A percentile compares a stretch with the other conserved stretches of the same genome.
These are phyloP conservation scores for Sphaerulina vaccinii DNA, from an alignment of 2,329 filamentous ascomycete species.

Conservation along the genomic window DNA sequence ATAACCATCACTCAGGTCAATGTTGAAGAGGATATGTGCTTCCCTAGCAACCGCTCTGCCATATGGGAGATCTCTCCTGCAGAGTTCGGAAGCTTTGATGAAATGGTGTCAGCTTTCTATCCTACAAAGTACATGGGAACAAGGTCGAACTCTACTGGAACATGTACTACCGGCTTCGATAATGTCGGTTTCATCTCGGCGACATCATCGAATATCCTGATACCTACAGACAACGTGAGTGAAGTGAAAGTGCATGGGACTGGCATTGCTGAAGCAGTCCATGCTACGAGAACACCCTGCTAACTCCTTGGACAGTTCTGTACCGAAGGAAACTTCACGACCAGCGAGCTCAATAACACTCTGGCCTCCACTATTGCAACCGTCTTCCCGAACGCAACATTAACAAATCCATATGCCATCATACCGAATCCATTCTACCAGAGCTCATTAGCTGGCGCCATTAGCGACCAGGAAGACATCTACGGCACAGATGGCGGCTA, in stretches of 20 bases:
- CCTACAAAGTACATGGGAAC: conserved; percentile 20
- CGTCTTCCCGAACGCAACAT: neutral
- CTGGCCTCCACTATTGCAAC: conserved; percentile 5
- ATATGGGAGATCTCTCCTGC: conserved; percentile 20
- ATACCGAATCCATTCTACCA: conserved; percentile 20
- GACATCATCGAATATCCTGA: conserved; percentile 19
- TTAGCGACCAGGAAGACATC: conserved; percentile 12
- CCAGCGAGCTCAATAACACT: conserved; percentile 10
- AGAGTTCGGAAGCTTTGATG: conserved; percentile 20
- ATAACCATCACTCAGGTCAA: conserved; percentile 19
- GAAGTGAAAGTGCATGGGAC: neutral
- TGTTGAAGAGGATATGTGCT: conserved; percentile 12
- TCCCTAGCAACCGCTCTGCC: conserved; percentile 5
- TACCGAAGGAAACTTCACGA: conserved; percentile 9
- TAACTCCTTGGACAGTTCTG: neutral
- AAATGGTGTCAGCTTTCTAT: conserved; percentile 16
- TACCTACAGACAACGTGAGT: neutral
- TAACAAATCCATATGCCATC: conserved; percentile 18
- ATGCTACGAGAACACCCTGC: too few relatives aligned
- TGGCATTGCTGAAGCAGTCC: too few relatives aligned
- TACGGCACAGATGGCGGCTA: conserved; percentile 17
- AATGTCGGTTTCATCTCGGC: conserved; percentile 19
- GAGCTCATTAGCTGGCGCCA: conserved; percentile 8
- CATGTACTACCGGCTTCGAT: conserved; percentile 17
- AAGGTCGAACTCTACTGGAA: neutral